phyloP scores from a whole-genome alignment of 2,329 filamentous ascomycete species.

The Orbilia blumenaviensis region DNA sequence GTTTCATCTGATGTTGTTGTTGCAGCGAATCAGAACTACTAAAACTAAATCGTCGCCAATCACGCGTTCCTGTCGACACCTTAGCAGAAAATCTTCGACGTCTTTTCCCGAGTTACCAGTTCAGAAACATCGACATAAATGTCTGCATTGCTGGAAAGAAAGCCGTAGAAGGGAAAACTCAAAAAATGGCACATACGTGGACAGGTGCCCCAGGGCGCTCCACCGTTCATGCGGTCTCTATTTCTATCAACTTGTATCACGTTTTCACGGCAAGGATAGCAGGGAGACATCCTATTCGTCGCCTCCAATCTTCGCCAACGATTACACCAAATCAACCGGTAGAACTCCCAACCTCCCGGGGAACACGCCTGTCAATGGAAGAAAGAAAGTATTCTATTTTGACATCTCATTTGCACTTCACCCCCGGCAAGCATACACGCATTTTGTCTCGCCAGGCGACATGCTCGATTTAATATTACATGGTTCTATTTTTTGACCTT shows the following conservation, averaged over 20 bases:
- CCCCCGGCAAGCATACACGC: neutral
- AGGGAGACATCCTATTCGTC: slow-evolving; percentile 22
- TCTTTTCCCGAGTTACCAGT: neutral
- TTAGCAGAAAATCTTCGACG: neutral
- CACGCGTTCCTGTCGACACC: neutral
- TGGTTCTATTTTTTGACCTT: slow-evolving; percentile 12
- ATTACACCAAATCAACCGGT: neutral
- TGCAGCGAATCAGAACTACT: neutral
- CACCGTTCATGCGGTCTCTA: slow-evolving; percentile 10
- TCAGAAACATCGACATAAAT: neutral
- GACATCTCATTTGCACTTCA: neutral
- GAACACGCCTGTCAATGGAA: neutral
- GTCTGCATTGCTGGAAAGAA: neutral
- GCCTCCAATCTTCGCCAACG: neutral
- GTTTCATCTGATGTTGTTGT: slow-evolving; percentile 7
- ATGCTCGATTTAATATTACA: slow-evolving; percentile 12
- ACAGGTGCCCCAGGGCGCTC: slow-evolving; percentile 29
- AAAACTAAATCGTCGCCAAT: neutral
- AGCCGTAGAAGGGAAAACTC: neutral
- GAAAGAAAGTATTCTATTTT: neutral
- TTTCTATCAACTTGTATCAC: slow-evolving; percentile 21
- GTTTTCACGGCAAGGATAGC: neutral
- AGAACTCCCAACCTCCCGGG: neutral
- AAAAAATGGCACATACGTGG: no score
- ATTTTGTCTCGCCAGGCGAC: slow-evolving; percentile 22